Evolutionary conservation across 2,329 filamentous ascomycete genomes (phyloP).

Genomic region (Talaromyces sp.): DNA sequence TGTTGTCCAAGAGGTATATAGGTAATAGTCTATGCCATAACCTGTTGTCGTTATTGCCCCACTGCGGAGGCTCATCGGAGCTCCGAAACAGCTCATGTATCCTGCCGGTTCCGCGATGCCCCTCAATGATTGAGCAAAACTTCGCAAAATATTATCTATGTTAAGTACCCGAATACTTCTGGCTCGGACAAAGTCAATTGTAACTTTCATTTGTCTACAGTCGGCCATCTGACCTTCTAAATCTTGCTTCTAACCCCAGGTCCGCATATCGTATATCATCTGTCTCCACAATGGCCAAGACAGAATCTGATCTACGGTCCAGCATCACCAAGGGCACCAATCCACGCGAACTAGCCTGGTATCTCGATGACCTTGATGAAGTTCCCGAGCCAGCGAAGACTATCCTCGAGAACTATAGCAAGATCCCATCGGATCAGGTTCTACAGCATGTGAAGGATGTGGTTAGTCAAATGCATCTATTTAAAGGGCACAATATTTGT

Average conservation of each 20-base stretch:
- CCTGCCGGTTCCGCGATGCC: background rate
- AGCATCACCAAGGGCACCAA: constrained; percentile 15
- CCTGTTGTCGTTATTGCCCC: background rate
- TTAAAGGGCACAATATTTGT: background rate
- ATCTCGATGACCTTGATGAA: constrained; percentile 14
- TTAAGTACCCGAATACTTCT: too few relatives aligned
- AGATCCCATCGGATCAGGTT: constrained; percentile 14
- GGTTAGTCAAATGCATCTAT: constrained; percentile 6
- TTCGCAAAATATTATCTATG: too few relatives aligned
- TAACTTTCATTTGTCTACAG: too few relatives aligned
- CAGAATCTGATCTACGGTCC: constrained; percentile 13
- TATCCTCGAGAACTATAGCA: constrained; percentile 22
- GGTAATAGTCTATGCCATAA: background rate
- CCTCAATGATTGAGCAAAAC: background rate
- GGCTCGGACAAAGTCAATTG: too few relatives aligned
- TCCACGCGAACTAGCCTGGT: constrained; percentile 20
- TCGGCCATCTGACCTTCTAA: too few relatives aligned
- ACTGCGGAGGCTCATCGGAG: background rate
- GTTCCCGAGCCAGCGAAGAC: constrained; percentile 20
- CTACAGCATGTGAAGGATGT: constrained; percentile 23
- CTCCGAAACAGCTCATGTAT: background rate
- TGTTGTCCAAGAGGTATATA: too few relatives aligned
- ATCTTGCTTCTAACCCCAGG: too few relatives aligned
- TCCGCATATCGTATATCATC: background rate
- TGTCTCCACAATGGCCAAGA: constrained; percentile 14